Conservation (phyloP, 2,329 filamentous ascomycete genomes). For the Aureobasidium musti region DNA sequence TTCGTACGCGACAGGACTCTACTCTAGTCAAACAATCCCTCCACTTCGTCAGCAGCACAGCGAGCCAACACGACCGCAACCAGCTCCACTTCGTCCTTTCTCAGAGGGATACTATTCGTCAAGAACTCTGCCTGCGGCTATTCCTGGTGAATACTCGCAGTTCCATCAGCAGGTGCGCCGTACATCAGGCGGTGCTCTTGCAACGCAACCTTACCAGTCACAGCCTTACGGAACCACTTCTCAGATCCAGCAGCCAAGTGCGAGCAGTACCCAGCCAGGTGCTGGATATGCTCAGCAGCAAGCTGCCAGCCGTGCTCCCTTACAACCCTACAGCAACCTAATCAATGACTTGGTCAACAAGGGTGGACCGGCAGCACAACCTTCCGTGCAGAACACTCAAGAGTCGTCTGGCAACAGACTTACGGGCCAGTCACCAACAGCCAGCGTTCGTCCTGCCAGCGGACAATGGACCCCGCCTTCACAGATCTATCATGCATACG, state of each 20-base stretch:
- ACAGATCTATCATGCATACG: conserved; percentile 33
- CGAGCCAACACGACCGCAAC: conserved; percentile 32
- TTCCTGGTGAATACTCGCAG: conserved; percentile 42
- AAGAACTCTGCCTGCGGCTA: conserved; percentile 41
- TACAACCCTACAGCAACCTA: not conserved
- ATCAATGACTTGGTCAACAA: not conserved
- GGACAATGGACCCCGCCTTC: conserved; percentile 43
- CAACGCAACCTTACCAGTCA: conserved; percentile 24
- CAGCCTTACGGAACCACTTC: conserved; percentile 14
- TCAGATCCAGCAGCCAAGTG: not conserved
- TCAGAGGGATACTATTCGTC: conserved; percentile 44
- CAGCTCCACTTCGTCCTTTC: conserved; percentile 40
- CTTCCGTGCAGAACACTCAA: not conserved
- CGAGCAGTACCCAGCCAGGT: conserved; percentile 12
- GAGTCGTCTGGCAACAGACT: not conserved
- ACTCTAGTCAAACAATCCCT: not conserved
- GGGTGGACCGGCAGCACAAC: not conserved
- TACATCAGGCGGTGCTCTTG: conserved; percentile 29
- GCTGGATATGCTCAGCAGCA: not conserved
- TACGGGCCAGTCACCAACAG: conserved; percentile 31
- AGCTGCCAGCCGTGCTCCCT: not conserved
- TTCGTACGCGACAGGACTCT: conserved; percentile 1
- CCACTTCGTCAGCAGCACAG: conserved; percentile 35
- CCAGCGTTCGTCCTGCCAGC: conserved; percentile 32
- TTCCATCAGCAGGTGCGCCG: conserved; percentile 38